Conservation (phyloP, 176 grass and related monocot species). For the Tillandsia leiboldiana region DNA sequence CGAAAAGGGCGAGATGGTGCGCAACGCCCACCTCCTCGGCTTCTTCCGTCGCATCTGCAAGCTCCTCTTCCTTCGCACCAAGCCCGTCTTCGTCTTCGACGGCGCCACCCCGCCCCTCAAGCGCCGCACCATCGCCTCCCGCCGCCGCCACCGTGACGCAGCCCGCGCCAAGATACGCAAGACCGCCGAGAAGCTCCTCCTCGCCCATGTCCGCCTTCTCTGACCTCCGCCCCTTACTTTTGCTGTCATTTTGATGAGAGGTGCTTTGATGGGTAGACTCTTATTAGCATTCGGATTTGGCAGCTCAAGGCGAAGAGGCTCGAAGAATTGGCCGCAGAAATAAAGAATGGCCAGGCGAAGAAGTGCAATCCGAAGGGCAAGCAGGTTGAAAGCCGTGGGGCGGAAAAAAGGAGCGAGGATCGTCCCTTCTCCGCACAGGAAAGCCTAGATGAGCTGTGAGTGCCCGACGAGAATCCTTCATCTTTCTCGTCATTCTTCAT, state of each 20-base stretch:
- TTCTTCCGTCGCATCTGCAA: conserved; percentile 96
- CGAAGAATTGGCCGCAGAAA: conserved; percentile 76
- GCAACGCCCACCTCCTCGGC: conserved; percentile 72
- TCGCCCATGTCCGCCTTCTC: conserved; percentile 45
- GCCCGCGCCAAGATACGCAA: conserved; percentile 91
- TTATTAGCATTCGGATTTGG: not conserved
- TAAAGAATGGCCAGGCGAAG: conserved; percentile 53
- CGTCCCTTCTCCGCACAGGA: conserved; percentile 28
- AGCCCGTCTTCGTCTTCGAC: conserved; percentile 86
- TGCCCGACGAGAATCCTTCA: not conserved
- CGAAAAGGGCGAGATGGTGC: conserved; percentile 88
- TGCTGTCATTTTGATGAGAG: too few species aligned
- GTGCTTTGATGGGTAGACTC: not conserved
- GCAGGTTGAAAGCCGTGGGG: conserved; percentile 24
- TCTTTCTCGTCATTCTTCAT: conserved; percentile 2
- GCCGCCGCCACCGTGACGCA: conserved; percentile 65
- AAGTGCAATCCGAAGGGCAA: conserved; percentile 39
- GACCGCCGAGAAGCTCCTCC: conserved; percentile 86
- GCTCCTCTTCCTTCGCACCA: conserved; percentile 74
- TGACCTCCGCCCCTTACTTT: too few species aligned
- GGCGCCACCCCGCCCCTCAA: conserved; percentile 78
- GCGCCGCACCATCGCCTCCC: conserved; percentile 62
- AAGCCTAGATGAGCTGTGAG: conserved; percentile 89
- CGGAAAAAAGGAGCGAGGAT: conserved; percentile 10
- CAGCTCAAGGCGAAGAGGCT: conserved; percentile 91